Evolutionary conservation across 1,139 yeast genomes (phyloP).

Genomic region (Nakaseomyces uthaithaninus): DNA sequence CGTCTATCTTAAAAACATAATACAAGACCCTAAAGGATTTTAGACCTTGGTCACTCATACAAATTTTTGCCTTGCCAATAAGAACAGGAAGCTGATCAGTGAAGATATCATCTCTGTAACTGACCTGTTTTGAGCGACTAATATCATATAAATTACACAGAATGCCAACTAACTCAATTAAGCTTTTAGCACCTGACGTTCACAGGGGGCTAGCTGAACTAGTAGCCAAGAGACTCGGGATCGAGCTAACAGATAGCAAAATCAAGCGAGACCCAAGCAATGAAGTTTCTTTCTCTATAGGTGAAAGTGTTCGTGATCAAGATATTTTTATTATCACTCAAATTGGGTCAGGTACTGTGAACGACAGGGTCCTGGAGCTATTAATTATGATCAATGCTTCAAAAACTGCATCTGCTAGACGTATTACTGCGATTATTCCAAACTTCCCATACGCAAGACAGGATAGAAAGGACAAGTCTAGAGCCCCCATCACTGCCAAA

Average conservation of each 20-base stretch:
- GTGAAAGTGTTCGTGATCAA: constrained; percentile 94
- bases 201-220: constrained; percentile 83
- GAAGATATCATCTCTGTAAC: too few species aligned
- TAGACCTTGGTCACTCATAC: constrained; percentile 1
- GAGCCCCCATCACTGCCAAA: constrained; percentile 97
- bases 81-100: too few species aligned
- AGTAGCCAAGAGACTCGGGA: constrained; percentile 62
- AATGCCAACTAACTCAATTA: constrained; percentile 80
- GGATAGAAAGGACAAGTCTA: constrained; percentile 89
- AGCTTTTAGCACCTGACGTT: constrained; percentile 79
- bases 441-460: constrained; percentile 97
- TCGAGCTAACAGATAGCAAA: constrained; percentile 55
- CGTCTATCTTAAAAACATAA: not conserved
- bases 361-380: constrained; percentile 80
- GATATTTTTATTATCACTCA: constrained; percentile 84
- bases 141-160: not conserved
- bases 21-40: not conserved
- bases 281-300: constrained; percentile 87
- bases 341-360: constrained; percentile 86
- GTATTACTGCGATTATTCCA: constrained; percentile 92
- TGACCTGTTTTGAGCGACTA: too few species aligned
- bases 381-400: constrained; percentile 92
- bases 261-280: constrained; percentile 67
- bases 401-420: constrained; percentile 87
- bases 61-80: too few species aligned